Evolutionary conservation across 139 green algal genomes (phyloP).

Genomic region (Astrephomene gubernaculifera): DNA sequence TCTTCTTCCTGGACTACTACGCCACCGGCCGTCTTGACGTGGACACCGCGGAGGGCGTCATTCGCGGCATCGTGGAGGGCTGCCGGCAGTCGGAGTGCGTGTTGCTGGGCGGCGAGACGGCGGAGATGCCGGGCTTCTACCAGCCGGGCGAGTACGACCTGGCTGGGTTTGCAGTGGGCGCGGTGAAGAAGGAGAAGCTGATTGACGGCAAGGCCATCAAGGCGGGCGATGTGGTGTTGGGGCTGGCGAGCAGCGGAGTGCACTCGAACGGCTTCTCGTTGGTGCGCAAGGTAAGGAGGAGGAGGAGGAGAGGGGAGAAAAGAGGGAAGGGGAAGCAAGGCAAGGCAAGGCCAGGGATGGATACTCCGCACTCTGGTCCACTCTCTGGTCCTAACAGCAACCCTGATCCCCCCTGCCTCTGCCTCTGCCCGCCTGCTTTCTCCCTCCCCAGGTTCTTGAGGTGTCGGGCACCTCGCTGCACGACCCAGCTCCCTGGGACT

Average conservation of each 20-base stretch:
- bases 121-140: slow-evolving; percentile 99
- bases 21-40: slow-evolving; percentile 94
- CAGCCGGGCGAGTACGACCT: slow-evolving; percentile 98
- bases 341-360: too few species aligned
- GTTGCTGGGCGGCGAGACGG: slow-evolving; percentile 96
- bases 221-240: slow-evolving; percentile 91
- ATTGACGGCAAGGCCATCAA: slow-evolving; percentile 90
- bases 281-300: slow-evolving; percentile 84
- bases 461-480: slow-evolving; percentile 69
- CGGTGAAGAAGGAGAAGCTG: slow-evolving; percentile 93
- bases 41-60: slow-evolving; percentile 91
- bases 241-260: slow-evolving; percentile 85
- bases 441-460: slow-evolving; percentile 65
- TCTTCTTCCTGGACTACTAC: slow-evolving; percentile 99
- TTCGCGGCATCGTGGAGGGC: slow-evolving; percentile 97
- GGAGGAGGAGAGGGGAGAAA: not conserved
- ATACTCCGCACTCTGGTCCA: too few species aligned
- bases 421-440: not conserved
- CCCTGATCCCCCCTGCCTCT: not conserved
- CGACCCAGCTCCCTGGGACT: slow-evolving; percentile 75
- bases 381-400: too few species aligned
- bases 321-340: too few species aligned
- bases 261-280: slow-evolving; percentile 98
- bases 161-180: slow-evolving; percentile 97
- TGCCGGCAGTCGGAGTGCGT: slow-evolving; percentile 91